Conservation (phyloP, 495 filamentous ascomycete species). For the Neurospora sp. region DNA sequence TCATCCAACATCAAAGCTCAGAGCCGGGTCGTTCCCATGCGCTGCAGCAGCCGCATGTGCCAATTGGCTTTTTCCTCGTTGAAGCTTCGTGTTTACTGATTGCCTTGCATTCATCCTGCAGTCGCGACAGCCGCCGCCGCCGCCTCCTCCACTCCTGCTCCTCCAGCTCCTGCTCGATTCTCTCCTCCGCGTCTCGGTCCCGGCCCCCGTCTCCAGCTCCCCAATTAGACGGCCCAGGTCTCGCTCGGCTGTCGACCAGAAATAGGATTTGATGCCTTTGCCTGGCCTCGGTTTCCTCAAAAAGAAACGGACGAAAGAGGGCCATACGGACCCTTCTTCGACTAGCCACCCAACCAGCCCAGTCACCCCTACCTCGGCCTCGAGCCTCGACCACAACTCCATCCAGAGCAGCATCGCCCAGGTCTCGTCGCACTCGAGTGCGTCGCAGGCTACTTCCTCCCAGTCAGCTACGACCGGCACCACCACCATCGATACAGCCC, state of each 20-base stretch:
- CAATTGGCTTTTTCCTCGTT: slow-evolving; percentile 12
- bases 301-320: slow-evolving; percentile 90
- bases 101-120: slow-evolving; percentile 10
- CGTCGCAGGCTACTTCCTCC: slow-evolving; percentile 13
- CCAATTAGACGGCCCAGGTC: slow-evolving; percentile 14
- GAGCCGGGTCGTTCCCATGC: not conserved
- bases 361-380: slow-evolving; percentile 38
- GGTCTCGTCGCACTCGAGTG: slow-evolving; percentile 15
- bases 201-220: slow-evolving; percentile 1
- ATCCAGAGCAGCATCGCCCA: slow-evolving; percentile 8
- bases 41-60: slow-evolving; percentile 4
- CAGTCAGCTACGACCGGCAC: slow-evolving; percentile 1
- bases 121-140: slow-evolving; percentile 9
- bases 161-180: not conserved
- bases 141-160: not conserved
- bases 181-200: not conserved
- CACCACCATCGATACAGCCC: slow-evolving; percentile 1
- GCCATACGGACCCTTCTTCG: slow-evolving; percentile 46
- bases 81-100: slow-evolving; percentile 12
- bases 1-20: not conserved
- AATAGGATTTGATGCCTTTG: slow-evolving; percentile 41
- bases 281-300: slow-evolving; percentile 77
- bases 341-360: slow-evolving; percentile 53
- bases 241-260: slow-evolving; percentile 10
- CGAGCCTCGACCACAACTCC: slow-evolving; percentile 33